Evolutionary conservation across 164 flowering plant species (phyloP), one percentile per base, ranked within the genome.

Genomic region (Platanus orientalis): DNA sequence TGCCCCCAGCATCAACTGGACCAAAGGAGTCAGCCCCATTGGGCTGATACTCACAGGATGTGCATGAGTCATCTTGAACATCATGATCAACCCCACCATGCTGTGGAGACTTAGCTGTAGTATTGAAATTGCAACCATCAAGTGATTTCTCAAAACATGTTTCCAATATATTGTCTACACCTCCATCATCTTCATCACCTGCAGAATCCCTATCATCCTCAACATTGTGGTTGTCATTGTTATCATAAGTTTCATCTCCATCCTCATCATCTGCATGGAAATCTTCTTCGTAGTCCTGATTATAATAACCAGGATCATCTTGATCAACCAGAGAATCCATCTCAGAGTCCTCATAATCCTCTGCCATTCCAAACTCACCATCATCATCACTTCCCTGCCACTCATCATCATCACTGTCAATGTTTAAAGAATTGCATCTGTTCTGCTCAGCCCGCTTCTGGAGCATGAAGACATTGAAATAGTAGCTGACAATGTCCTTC

Each of bases 381-480:
- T 61, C 69, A 61, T 70, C 80, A 27, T 73, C 78, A 42, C 50
- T 76, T 29, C 65, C 70, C 47, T 75, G 83, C 82, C 81, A 80
- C 72, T 82, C 92, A 73, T 90, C 93, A 69, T 87, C 69, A 58
- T 87, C 92, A 69, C 92, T 87, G 57, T 85, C 89, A 30, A 84
- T 77, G 48, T 79, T 69, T 62, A 80, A 30, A 12, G 60, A 36
- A 45, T 62, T 62, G 50, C 45, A 73, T 64, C 95, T 75, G 66
- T 91, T 91, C 77, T 91, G 97, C 29, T 48, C 77, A 10, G 89
- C 84, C 45, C 96, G 75, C 53, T 71, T 79, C 36, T 79, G 82
- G 17, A 88, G 87, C 76, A 91, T 80, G 55, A 87, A 91, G 24
- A 87, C 96, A 73, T 91, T 91, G 58, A 85, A 91, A 50, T 89